These are phyloP conservation scores for Acanthamoeba healyi DNA, from an alignment of 208 protist genomes.

Conservation along the genomic window DNA sequence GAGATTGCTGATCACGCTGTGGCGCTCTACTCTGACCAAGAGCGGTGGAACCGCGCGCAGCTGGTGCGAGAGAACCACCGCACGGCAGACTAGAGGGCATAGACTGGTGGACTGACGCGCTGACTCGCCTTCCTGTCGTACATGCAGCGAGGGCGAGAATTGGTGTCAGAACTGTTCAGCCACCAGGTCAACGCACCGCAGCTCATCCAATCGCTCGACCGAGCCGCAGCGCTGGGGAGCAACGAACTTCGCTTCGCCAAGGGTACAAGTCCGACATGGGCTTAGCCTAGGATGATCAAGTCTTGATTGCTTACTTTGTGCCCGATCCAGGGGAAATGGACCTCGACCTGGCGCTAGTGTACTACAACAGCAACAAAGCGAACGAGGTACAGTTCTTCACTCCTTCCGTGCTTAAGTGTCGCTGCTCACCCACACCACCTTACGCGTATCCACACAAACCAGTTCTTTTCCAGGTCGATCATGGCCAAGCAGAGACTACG, in stretches of 20 bases:
- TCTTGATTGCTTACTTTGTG: too few relatives aligned
- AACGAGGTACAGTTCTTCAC: not conserved
- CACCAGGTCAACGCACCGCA: not conserved
- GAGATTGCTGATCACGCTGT: not conserved
- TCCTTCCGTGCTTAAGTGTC: not conserved
- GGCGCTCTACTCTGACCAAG: not conserved
- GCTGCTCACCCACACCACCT: too few relatives aligned
- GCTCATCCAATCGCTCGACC: not conserved
- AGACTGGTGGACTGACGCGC: not conserved
- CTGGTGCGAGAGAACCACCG: too few relatives aligned
- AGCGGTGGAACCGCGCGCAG: not conserved
- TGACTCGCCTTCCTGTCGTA: not conserved
- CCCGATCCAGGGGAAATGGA: not conserved
- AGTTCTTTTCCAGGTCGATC: constrained; percentile 26
- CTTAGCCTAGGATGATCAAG: too few relatives aligned
- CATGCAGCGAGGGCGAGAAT: not conserved
- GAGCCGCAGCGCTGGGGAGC: not conserved
- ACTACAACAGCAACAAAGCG: not conserved
- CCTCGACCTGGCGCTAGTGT: not conserved
- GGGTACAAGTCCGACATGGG: too few relatives aligned
- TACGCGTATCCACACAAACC: too few relatives aligned
- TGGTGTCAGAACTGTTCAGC: not conserved
- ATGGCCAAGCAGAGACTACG: not conserved
- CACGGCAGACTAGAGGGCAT: too few relatives aligned
- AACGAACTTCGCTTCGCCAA: not conserved